These are phyloP conservation scores for Leccinum subgranulosum DNA, from an alignment of 768 basidiomycete species.

Conservation along the genomic window DNA sequence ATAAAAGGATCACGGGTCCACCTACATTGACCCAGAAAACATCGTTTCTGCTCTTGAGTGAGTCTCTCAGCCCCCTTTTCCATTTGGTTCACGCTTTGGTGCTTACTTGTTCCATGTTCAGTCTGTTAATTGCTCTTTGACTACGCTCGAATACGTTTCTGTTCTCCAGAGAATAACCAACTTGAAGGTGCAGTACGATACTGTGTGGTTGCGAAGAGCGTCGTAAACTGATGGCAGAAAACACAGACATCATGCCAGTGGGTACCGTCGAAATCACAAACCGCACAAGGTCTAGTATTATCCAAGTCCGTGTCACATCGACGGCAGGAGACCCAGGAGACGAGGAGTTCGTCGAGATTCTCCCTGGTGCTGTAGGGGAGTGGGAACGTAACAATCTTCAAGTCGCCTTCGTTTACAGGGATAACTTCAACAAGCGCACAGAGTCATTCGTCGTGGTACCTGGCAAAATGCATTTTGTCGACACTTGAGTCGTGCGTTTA, in stretches of 20 bases:
- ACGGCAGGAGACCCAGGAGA: not conserved
- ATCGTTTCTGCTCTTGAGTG: not conserved
- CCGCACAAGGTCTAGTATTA: rapidly evolving
- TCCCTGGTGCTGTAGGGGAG: rapidly evolving
- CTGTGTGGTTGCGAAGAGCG: not conserved
- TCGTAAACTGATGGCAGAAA: not conserved
- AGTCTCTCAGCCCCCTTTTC: not conserved
- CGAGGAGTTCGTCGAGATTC: not conserved
- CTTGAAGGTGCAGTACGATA: not conserved
- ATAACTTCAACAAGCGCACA: not conserved
- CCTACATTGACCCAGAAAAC: not conserved
- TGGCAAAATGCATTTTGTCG: not conserved
- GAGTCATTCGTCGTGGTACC: not conserved
- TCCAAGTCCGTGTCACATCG: not conserved
- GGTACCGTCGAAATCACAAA: not conserved
- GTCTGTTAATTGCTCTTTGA: not conserved
- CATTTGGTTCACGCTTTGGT: not conserved
- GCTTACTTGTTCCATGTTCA: not conserved
- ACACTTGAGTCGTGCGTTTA: not conserved
- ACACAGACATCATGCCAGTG: not conserved
- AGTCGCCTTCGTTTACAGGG: not conserved
- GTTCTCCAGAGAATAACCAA: not conserved
- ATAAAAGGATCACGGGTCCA: not conserved
- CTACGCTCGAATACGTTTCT: not conserved
- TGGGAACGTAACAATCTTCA: not conserved